Base-by-base conservation (phyloP, 768 basidiomycete genomes). In the Lentinula guzmanii region DNA sequence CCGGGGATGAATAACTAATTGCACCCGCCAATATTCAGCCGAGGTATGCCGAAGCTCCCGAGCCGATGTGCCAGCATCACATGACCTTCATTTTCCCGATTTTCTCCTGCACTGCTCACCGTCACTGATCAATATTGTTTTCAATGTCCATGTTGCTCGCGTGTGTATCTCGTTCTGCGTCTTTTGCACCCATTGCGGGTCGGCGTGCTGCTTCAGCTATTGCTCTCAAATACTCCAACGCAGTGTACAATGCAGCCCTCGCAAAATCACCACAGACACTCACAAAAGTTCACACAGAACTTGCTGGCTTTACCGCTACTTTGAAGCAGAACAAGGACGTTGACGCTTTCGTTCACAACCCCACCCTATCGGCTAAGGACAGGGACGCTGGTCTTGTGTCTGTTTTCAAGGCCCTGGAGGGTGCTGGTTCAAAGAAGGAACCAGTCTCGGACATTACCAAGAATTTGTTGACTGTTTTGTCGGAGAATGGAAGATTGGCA, bases 401-500 rank as follows among this genome's bases (percentile, higher is more conserved):
- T 52, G 76, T 98, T 70, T 87, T 86, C 70, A 74, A 85, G 63
- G 85, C 85, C 61, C 80, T 88, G 37, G 90, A 89, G 74, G 79
- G 81, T 33, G 39, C 78, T 41, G 81, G 77, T 21, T 69, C 77
- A 46, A 91, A 84, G 82, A 92, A 90, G 79, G 88, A 87, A 61
- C 73, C 83, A n/a, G 74, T 89, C 54, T 90, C 89, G 52, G 90
- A 93, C 61, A 82, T 94, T 73, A 94, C 95, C 69, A 91, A 89
- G 83, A 96, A 98, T 78, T 83, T 99, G 67, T 86, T 99, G 71
- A 73, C 74, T 41, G 87, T 98, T 67, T 84, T 99, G 63, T 89
- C 91, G 62, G 91, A 96, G 75, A 99, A 99, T 74, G 95, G 95
- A 62, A 83, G 97, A 65, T 81, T 98, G 64, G 82, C 78, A 64